Percentiles rank a stretch among this genome's conserved stretches.
Evolutionary conservation across 495 filamentous ascomycete genomes (phyloP).

Genomic region (Aspergillus hancockii): DNA sequence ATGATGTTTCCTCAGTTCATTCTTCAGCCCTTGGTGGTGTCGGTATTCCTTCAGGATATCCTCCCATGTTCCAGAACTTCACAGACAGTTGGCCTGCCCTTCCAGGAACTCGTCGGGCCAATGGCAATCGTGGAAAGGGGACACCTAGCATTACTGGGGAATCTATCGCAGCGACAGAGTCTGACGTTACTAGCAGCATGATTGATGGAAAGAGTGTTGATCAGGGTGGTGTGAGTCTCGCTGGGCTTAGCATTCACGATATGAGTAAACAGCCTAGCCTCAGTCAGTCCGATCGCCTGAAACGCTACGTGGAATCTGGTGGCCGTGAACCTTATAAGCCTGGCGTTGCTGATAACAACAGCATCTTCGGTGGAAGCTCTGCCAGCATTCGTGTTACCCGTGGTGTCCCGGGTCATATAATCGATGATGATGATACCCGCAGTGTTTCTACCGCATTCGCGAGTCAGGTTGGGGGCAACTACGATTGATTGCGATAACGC

Average conservation of each 20-base stretch:
- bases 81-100: constrained; percentile 86
- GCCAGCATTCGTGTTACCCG: constrained; percentile 57
- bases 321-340: constrained; percentile 53
- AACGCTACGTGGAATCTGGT: constrained; percentile 84
- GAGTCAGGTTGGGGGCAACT: constrained; percentile 87
- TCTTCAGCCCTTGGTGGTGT: constrained; percentile 87
- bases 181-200: constrained; percentile 71
- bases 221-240: constrained; percentile 83
- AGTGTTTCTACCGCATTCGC: constrained; percentile 96
- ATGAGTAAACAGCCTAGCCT: constrained; percentile 75
- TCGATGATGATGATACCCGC: constrained; percentile 86
- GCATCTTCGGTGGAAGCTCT: constrained; percentile 76
- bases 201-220: constrained; percentile 73
- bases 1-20: constrained; percentile 95
- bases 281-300: constrained; percentile 80
- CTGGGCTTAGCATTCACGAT: constrained; percentile 76
- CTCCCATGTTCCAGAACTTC: constrained; percentile 94
- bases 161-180: constrained; percentile 84
- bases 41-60: constrained; percentile 77
- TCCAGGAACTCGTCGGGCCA: constrained; percentile 59
- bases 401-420: constrained; percentile 48
- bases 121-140: constrained; percentile 61
- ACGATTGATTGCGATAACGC: constrained; percentile 68
- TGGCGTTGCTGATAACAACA: constrained; percentile 57
- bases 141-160: constrained; percentile 84